Conservation (phyloP, 805 yeast species). For the Starmerella scarabaei region DNA sequence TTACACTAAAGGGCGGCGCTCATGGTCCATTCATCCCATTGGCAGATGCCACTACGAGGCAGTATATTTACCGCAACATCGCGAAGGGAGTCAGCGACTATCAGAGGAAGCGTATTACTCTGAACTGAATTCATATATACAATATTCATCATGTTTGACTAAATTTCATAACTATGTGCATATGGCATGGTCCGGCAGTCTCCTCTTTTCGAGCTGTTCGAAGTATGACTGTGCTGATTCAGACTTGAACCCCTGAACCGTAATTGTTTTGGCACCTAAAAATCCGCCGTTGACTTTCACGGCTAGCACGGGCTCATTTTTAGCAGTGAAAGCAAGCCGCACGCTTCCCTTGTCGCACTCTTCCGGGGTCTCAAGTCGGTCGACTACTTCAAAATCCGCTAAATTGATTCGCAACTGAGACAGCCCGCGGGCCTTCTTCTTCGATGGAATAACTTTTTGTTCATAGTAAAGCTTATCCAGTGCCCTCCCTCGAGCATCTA, state of each 20-base stretch:
- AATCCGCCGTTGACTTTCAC: slow-evolving; percentile 16
- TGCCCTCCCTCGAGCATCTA: slow-evolving; percentile 20
- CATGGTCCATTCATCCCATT: slow-evolving; percentile 71
- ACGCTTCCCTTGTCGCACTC: slow-evolving; percentile 4
- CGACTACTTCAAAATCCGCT: slow-evolving; percentile 9
- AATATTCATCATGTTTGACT: too few relatives aligned
- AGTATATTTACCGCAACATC: slow-evolving; percentile 56
- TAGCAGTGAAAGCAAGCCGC: background rate
- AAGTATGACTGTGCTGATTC: slow-evolving; percentile 15
- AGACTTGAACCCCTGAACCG: slow-evolving; percentile 17
- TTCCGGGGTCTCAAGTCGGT: background rate
- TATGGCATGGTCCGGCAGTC: slow-evolving; percentile 1
- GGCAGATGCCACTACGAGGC: slow-evolving; percentile 50
- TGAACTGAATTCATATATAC: slow-evolving; percentile 10
- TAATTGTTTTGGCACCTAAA: slow-evolving; percentile 18
- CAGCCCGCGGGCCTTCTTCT: slow-evolving; percentile 7
- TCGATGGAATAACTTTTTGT: slow-evolving; percentile 9
- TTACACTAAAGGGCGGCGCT: slow-evolving; percentile 43
- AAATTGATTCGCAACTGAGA: slow-evolving; percentile 13
- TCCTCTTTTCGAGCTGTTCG: slow-evolving; percentile 4
- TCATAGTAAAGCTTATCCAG: slow-evolving; percentile 18
- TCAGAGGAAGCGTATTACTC: slow-evolving; percentile 32
- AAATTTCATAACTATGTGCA: background rate
- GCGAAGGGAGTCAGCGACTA: slow-evolving; percentile 69
- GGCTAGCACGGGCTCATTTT: slow-evolving; percentile 8